phyloP scores from a whole-genome alignment of 306 rosid genomes.

The Cicer chorassanicum region DNA sequence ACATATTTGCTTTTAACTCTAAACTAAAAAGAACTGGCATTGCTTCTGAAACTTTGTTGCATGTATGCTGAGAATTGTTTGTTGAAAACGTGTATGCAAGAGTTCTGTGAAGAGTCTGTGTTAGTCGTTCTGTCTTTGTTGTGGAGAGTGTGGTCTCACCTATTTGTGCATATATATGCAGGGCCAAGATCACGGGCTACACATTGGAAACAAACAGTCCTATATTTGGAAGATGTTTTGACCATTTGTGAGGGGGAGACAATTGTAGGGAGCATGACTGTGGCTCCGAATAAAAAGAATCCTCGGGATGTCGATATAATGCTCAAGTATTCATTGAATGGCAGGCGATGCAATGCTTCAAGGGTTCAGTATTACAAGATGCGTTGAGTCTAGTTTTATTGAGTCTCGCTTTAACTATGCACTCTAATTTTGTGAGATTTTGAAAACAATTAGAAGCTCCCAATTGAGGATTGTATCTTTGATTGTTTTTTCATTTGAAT shows the following conservation, averaged over 20 bases:
- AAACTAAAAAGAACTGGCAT: neutral
- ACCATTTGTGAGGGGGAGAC: slow-evolving; percentile 91
- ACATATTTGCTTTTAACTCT: neutral
- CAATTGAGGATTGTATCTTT: slow-evolving; percentile 28
- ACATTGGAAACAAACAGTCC: slow-evolving; percentile 98
- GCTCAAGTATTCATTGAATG: slow-evolving; percentile 80
- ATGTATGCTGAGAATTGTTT: slow-evolving; percentile 1
- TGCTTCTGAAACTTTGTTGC: slow-evolving; percentile 13
- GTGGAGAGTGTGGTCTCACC: neutral
- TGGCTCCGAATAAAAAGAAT: slow-evolving; percentile 81
- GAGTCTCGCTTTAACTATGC: slow-evolving; percentile 1
- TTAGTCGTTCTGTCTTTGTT: neutral
- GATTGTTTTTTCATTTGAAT: slow-evolving; percentile 40
- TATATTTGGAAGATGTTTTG: slow-evolving; percentile 87
- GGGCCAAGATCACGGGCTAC: slow-evolving; percentile 90
- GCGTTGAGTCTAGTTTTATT: slow-evolving; percentile 56
- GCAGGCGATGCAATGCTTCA: slow-evolving; percentile 64
- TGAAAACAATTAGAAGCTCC: slow-evolving; percentile 40
- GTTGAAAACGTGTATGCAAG: slow-evolving; percentile 6
- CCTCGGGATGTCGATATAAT: slow-evolving; percentile 88
- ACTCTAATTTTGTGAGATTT: slow-evolving; percentile 38
- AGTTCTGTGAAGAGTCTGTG: neutral
- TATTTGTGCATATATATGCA: slow-evolving; percentile 45
- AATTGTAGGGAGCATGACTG: slow-evolving; percentile 74
- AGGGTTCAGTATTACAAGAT: slow-evolving; percentile 83